phyloP scores from a whole-genome alignment of 768 basidiomycete genomes.

The Cystobasidium tubakii region DNA sequence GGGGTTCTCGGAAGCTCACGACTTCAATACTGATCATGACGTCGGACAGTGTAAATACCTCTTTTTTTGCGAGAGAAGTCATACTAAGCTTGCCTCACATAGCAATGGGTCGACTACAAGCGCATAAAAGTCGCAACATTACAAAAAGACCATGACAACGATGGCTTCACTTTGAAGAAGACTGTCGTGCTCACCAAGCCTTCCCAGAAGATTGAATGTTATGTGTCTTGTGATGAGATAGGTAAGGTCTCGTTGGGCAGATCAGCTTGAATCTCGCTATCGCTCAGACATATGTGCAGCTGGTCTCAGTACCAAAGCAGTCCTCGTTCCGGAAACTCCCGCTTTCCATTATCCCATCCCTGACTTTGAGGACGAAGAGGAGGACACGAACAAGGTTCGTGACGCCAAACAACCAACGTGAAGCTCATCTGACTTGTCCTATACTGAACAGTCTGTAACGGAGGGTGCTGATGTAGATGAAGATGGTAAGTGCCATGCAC shows the following conservation, averaged over 20 bases:
- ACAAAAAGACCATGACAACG: slow-evolving; percentile 18
- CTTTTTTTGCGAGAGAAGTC: background rate
- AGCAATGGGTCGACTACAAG: slow-evolving; percentile 25
- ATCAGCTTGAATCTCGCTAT: background rate
- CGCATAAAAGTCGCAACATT: slow-evolving; percentile 4
- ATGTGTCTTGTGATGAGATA: slow-evolving; percentile 40
- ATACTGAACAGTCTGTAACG: background rate
- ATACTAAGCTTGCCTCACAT: background rate
- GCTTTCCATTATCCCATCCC: slow-evolving; percentile 8
- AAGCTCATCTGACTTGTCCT: background rate
- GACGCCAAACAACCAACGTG: background rate
- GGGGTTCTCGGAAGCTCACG: slow-evolving; percentile 20
- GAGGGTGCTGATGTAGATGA: background rate
- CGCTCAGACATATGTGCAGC: background rate
- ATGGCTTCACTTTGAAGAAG: slow-evolving; percentile 20
- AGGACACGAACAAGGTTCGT: background rate
- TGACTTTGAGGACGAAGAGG: background rate
- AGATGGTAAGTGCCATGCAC: background rate
- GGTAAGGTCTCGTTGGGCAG: slow-evolving; percentile 33
- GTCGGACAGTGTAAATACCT: slow-evolving; percentile 39
- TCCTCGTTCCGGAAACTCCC: background rate
- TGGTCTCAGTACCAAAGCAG: background rate
- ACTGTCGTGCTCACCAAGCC: slow-evolving; percentile 42
- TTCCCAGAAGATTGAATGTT: slow-evolving; percentile 40
- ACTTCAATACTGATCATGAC: slow-evolving; percentile 35